Conservation (phyloP, 2,329 filamentous ascomycete genomes). For the Septoria linicola region DNA sequence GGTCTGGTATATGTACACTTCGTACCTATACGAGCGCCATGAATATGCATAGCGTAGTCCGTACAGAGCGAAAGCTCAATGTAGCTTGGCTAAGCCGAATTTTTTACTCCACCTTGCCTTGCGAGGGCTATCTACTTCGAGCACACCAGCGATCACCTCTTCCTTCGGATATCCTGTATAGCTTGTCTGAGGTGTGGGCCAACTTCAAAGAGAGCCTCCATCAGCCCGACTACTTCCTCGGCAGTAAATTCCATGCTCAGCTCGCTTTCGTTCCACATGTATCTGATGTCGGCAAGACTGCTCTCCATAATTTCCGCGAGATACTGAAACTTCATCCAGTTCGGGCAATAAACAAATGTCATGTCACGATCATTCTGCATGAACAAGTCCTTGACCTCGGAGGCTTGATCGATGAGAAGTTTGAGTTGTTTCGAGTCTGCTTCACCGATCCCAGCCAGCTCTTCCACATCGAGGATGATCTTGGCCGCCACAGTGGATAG, state of each 20-base stretch:
- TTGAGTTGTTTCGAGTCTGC: constrained; percentile 61
- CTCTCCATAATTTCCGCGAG: constrained; percentile 62
- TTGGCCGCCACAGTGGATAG: constrained; percentile 58
- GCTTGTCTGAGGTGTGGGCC: constrained; percentile 58
- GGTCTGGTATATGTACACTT: too few species aligned
- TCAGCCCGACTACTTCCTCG: constrained; percentile 62
- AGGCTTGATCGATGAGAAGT: constrained; percentile 56
- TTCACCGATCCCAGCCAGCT: constrained; percentile 63
- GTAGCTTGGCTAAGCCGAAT: too few species aligned
- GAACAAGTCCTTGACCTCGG: constrained; percentile 59
- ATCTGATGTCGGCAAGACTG: constrained; percentile 64
- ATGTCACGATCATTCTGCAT: constrained; percentile 48
- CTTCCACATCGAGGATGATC: constrained; percentile 61
- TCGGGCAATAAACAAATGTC: constrained; percentile 61
- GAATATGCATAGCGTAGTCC: too few species aligned
- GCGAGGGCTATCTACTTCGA: too few species aligned
- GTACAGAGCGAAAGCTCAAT: too few species aligned
- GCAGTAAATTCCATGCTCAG: constrained; percentile 60
- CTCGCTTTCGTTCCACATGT: constrained; percentile 64
- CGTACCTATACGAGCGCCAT: too few species aligned
- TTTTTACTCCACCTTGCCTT: too few species aligned
- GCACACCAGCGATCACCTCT: too few species aligned
- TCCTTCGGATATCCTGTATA: constrained; percentile 55
- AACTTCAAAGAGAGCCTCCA: constrained; percentile 64
- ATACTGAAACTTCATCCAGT: constrained; percentile 67